A percentile compares a stretch with the other conserved stretches of the same genome.
phyloP scores from a whole-genome alignment of 371 early-diverging fungal genomes.

The Aphelidium insulamus region DNA sequence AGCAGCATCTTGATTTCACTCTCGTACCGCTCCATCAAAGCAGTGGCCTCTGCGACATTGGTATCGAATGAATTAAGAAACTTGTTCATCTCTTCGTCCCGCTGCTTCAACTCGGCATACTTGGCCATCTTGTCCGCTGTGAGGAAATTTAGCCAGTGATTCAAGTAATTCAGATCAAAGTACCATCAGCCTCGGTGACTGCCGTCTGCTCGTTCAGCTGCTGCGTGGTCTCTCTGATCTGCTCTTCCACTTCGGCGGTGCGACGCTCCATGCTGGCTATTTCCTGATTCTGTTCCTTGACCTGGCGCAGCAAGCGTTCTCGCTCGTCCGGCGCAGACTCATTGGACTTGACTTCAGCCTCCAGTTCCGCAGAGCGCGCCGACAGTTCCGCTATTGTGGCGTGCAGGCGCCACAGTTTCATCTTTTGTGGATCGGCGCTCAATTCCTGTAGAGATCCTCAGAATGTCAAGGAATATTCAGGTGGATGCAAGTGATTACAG shows the following conservation, averaged over 20 bases:
- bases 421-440: too few species aligned
- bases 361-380: too few species aligned
- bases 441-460: too few species aligned
- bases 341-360: neutral
- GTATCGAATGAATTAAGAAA: conserved; percentile 19
- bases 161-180: too few species aligned
- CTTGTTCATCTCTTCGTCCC: conserved; percentile 22
- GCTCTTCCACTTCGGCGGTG: conserved; percentile 16
- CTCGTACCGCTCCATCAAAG: conserved; percentile 9
- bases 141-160: too few species aligned
- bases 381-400: too few species aligned
- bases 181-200: too few species aligned
- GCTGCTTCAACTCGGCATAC: conserved; percentile 24
- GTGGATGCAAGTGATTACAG: too few species aligned
- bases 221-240: too few species aligned
- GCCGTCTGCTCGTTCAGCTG: too few species aligned
- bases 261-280: conserved; percentile 24
- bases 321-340: conserved; percentile 17
- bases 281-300: conserved; percentile 23
- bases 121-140: conserved; percentile 19
- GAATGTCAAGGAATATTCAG: too few species aligned
- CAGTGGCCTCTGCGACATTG: conserved; percentile 7
- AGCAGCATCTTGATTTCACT: conserved; percentile 10
- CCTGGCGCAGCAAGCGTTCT: conserved; percentile 17
- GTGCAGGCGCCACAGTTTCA: too few species aligned